Evolutionary conservation across 2,329 filamentous ascomycete species (phyloP), one percentile per base, ranked within the genome.

Genomic region (Myriosclerotinia scirpicola): DNA sequence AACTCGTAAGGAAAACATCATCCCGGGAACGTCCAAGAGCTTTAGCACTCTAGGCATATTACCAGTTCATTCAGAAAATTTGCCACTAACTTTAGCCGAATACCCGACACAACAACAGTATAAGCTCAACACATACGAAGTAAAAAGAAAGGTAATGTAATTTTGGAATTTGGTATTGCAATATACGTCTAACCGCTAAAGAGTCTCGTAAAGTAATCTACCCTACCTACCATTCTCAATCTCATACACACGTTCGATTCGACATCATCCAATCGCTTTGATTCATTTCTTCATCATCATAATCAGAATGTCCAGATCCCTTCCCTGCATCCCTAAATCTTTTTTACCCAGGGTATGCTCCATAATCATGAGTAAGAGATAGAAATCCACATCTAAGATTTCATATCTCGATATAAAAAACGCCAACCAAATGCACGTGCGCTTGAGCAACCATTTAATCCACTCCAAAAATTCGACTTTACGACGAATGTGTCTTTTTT

Each of bases 361-460:
- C 55, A 46, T 65, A 61, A 61, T 65, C 64, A 61, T 61, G 26
- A 60, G 9, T 61, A 48, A 52, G 36, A 46, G 61, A 60, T 53
- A 34, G 46, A 61, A 61, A 65, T 65, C 46, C 64, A 53, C 46
- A 65, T 65, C 55, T 61, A 42, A 48, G 36, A 46, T 53, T 22
- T 61, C 64, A 54, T 20, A 36, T 61, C 64, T 64, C 62, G n/a
- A 26, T 20, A 44, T 61, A 44, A 44, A 65, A 60, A 65, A 65
- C 64, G 64, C 64, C 55, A 65, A 61, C 55, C 54, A 40, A 54
- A 65, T 65, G 64, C 70, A 74, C 72, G 63, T 67, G 68, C 68
- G 71, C 70, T 73, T 72, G 67, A 73, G 67, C 70, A 70, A 68
- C 63, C 65, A 64, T 70, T 61, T 69, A 65, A 48, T 62, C 67